Evolutionary conservation across 2,329 filamentous ascomycete species (phyloP).

Genomic region (Aspergillus arachidicola): DNA sequence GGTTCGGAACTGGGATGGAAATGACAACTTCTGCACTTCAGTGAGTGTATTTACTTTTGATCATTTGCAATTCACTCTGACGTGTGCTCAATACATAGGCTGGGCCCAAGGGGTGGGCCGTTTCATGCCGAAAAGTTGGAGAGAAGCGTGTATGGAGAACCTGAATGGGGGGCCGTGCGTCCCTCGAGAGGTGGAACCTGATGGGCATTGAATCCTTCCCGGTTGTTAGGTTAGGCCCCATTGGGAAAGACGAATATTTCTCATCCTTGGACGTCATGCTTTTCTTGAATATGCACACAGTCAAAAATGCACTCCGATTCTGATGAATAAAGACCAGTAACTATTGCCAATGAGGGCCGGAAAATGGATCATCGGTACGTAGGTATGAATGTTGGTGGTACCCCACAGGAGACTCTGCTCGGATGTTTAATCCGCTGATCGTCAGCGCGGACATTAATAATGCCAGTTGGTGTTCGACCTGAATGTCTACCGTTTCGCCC

Average conservation of each 20-base stretch:
- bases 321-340: not conserved
- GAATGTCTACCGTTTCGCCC: not conserved
- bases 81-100: not conserved
- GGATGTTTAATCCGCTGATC: not conserved
- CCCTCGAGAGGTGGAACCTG: not conserved
- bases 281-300: not conserved
- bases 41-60: not conserved
- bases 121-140: slow-evolving; percentile 6
- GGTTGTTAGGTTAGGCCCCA: not conserved
- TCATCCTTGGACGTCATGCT: not conserved
- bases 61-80: not conserved
- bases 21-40: slow-evolving; percentile 1
- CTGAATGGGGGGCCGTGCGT: slow-evolving; percentile 1
- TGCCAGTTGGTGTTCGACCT: no score
- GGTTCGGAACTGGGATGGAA: slow-evolving; percentile 2
- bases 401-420: not conserved
- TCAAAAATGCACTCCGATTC: not conserved
- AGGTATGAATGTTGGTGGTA: not conserved
- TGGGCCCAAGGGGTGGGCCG: slow-evolving; percentile 4
- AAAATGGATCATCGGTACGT: not conserved
- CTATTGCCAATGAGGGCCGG: not conserved
- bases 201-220: not conserved
- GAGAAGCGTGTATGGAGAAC: not conserved
- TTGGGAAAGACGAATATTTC: not conserved
- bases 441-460: not conserved